Conservation (phyloP, 306 rosid species). For the Vicia faba region DNA sequence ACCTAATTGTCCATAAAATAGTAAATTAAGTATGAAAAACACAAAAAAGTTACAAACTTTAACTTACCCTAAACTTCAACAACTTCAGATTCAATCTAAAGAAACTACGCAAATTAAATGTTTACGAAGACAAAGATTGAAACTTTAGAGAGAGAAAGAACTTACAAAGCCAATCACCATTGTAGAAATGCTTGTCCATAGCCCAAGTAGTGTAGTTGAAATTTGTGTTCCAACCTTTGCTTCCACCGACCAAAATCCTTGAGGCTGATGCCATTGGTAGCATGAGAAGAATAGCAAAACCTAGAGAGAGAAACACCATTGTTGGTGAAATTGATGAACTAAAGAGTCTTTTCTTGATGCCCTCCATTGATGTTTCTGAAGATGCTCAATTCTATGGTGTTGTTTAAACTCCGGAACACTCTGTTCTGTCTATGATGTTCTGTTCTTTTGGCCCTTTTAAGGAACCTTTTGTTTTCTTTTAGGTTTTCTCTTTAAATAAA, state of each 20-base stretch:
- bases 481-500: neutral
- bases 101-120: neutral
- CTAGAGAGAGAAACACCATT: conserved; percentile 42
- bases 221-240: conserved; percentile 69
- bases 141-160: neutral
- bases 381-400: conserved; percentile 1
- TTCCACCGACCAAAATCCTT: conserved; percentile 62
- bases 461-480: conserved; percentile 20
- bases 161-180: conserved; percentile 94
- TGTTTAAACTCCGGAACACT: conserved; percentile 41
- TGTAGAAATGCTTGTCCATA: conserved; percentile 71
- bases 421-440: conserved; percentile 14
- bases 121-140: neutral
- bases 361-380: conserved; percentile 46
- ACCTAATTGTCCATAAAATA: neutral
- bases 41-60: conserved; percentile 25
- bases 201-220: conserved; percentile 84
- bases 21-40: conserved; percentile 15
- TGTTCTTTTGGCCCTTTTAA: conserved; percentile 38
- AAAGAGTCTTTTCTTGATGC: conserved; percentile 34
- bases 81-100: conserved; percentile 51
- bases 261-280: conserved; percentile 64
- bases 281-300: conserved; percentile 41
- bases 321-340: conserved; percentile 31
- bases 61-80: conserved; percentile 25